Conservation (phyloP, 2,329 filamentous ascomycete species). For the Zasmidium citrigriseum region DNA sequence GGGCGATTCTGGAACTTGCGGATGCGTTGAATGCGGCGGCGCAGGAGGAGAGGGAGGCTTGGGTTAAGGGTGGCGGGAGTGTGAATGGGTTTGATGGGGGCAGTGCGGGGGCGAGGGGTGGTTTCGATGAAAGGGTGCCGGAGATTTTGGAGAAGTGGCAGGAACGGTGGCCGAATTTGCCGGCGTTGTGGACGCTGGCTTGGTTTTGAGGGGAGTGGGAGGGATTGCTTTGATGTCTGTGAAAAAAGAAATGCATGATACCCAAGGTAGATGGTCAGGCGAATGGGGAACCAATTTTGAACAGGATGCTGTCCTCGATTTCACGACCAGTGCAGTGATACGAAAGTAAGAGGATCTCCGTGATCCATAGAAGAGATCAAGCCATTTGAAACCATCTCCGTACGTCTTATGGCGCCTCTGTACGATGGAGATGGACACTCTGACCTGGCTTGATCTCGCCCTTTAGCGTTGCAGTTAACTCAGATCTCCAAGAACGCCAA, state of each 20-base stretch:
- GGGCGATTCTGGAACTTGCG: slow-evolving; percentile 89
- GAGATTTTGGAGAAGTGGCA: slow-evolving; percentile 93
- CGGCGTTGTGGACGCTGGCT: slow-evolving; percentile 88
- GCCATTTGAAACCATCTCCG: too few species aligned
- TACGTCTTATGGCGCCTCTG: too few species aligned
- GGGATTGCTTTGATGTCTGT: not conserved
- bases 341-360: too few species aligned
- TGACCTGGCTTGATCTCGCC: too few species aligned
- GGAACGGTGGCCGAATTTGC: slow-evolving; percentile 87
- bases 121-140: slow-evolving; percentile 91
- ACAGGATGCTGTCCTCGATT: too few species aligned
- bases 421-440: too few species aligned
- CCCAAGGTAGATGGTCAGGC: too few species aligned
- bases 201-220: slow-evolving; percentile 69
- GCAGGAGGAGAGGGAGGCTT: slow-evolving; percentile 72
- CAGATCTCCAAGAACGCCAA: too few species aligned
- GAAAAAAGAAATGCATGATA: not conserved
- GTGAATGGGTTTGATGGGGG: slow-evolving; percentile 70
- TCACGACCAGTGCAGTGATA: too few species aligned
- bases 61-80: slow-evolving; percentile 60
- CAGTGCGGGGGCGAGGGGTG: slow-evolving; percentile 64
- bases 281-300: too few species aligned
- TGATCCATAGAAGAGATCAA: too few species aligned
- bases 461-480: too few species aligned
- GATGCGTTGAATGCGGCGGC: slow-evolving; percentile 81